Conservation (phyloP, 2,329 filamentous ascomycete species). For the Hypomyces rosellus region DNA sequence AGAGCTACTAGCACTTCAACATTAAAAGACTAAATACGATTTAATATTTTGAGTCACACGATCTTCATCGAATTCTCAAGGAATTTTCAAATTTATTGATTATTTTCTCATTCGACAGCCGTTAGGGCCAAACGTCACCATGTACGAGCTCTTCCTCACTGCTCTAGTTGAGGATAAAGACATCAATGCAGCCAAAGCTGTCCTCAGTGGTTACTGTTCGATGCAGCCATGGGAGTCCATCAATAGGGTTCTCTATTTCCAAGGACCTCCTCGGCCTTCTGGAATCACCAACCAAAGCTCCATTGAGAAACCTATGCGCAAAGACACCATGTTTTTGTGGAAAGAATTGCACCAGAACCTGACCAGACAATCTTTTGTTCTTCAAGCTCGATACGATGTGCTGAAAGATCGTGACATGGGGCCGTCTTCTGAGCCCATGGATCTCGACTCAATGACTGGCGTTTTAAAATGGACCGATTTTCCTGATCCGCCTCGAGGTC, state of each 20-base stretch:
- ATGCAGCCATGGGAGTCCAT: slow-evolving; percentile 46
- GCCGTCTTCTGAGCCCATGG: slow-evolving; percentile 22
- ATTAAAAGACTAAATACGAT: too few relatives aligned
- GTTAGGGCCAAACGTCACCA: slow-evolving; percentile 19
- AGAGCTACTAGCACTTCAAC: neutral
- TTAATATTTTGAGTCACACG: too few relatives aligned
- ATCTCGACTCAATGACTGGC: slow-evolving; percentile 39
- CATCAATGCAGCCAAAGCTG: slow-evolving; percentile 41
- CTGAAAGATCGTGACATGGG: slow-evolving; percentile 42
- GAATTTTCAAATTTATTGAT: neutral
- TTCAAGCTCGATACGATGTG: slow-evolving; percentile 51
- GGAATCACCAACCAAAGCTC: slow-evolving; percentile 39
- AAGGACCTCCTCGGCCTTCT: slow-evolving; percentile 38
- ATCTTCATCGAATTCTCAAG: too few relatives aligned
- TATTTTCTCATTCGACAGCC: neutral
- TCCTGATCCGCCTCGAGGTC: slow-evolving; percentile 48
- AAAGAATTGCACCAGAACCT: slow-evolving; percentile 49
- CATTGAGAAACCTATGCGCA: slow-evolving; percentile 32
- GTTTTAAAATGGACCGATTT: slow-evolving; percentile 54
- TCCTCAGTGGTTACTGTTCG: slow-evolving; percentile 52
- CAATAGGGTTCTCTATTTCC: slow-evolving; percentile 48
- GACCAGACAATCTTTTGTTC: slow-evolving; percentile 48
- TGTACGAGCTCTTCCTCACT: slow-evolving; percentile 57
- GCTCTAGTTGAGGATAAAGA: slow-evolving; percentile 45
- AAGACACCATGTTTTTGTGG: slow-evolving; percentile 39